These are phyloP conservation scores for Phaeotremella skinneri DNA, from an alignment of 768 basidiomycete species.

Conservation along the genomic window DNA sequence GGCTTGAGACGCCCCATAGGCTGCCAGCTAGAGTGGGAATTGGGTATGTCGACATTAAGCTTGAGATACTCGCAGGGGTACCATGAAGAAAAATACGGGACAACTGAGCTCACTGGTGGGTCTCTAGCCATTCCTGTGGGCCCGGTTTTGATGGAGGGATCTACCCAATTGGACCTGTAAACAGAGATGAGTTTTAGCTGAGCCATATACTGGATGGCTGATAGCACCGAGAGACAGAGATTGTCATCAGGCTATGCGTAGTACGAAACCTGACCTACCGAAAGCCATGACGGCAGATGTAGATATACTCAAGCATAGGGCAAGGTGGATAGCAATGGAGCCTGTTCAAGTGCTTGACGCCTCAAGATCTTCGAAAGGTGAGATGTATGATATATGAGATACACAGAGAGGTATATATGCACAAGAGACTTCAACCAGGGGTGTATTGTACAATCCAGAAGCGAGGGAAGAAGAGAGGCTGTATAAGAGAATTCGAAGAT, in stretches of 20 bases:
- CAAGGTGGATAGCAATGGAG: neutral
- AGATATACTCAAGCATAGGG: constrained; percentile 48
- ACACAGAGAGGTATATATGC: no score
- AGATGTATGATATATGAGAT: no score
- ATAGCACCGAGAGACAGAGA: neutral
- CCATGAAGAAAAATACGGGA: neutral
- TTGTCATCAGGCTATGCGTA: neutral
- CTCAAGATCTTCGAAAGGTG: no score
- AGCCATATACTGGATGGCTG: neutral
- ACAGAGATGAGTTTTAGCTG: neutral
- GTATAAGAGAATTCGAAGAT: neutral
- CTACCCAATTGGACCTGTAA: constrained; percentile 49
- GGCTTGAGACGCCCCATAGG: constrained; percentile 42
- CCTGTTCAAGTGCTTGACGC: no score
- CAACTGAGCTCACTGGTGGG: constrained; percentile 45
- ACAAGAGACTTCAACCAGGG: no score
- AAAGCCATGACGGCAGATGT: constrained; percentile 50
- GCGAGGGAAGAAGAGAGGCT: no score
- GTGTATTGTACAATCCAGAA: no score
- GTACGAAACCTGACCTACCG: constrained; percentile 19
- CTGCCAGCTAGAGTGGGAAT: constrained; percentile 33
- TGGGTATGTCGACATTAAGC: neutral
- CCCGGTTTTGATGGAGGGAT: constrained; percentile 42
- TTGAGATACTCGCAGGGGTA: neutral
- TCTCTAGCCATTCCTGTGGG: constrained; percentile 47